Percentiles rank a stretch among this genome's conserved stretches.
Conservation (phyloP, 2,329 filamentous ascomycete species). For the Fusarium guadeloupense region DNA sequence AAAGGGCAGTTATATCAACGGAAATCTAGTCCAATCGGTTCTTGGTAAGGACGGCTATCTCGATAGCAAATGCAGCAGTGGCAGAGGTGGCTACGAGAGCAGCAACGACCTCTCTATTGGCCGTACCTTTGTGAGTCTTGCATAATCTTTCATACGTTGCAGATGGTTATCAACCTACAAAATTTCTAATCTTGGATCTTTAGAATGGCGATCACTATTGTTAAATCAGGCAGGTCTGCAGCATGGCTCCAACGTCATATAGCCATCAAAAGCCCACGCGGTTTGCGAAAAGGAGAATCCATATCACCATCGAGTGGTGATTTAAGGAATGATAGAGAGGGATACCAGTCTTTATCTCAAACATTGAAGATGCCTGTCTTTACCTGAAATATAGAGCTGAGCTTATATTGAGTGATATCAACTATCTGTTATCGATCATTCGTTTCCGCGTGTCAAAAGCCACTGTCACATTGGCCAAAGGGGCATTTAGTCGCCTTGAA, state of each 20-base stretch:
- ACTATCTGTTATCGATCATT: too few relatives aligned
- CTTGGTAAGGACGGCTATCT: background rate
- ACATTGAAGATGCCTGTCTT: background rate
- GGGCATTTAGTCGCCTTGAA: too few relatives aligned
- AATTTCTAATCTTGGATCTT: background rate
- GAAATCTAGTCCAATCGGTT: background rate
- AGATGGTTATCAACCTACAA: background rate
- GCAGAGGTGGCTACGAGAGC: background rate
- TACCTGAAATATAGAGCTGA: background rate
- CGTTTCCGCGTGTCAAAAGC: too few relatives aligned
- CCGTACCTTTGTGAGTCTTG: slow-evolving; percentile 4
- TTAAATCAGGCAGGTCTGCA: background rate
- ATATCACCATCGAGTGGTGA: background rate
- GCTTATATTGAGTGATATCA: too few relatives aligned
- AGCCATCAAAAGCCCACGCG: background rate
- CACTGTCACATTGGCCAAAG: too few relatives aligned
- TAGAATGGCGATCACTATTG: slow-evolving; percentile 2
- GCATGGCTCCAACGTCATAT: background rate
- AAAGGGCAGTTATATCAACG: background rate
- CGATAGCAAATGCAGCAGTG: background rate
- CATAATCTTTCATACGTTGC: background rate
- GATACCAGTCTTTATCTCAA: background rate
- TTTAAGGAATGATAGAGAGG: background rate
- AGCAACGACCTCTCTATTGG: slow-evolving; percentile 1
- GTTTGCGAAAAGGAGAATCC: background rate